These are phyloP conservation scores for Cladosporium cucumerinum DNA, from an alignment of 2,329 filamentous ascomycete species.

Conservation along the genomic window DNA sequence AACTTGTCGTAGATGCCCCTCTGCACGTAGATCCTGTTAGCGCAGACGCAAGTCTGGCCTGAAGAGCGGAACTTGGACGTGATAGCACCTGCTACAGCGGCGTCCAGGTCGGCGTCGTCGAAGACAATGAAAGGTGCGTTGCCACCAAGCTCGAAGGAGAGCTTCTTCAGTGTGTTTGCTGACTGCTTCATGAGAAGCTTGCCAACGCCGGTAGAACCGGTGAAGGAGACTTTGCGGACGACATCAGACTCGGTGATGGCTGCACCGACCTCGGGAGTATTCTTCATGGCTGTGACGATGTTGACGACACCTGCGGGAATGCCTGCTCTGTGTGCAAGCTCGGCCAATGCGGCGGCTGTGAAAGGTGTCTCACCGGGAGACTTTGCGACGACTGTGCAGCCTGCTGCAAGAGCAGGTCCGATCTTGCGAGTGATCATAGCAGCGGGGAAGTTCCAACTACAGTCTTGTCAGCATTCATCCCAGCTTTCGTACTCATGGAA, in stretches of 20 bases:
- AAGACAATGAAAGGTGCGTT: conserved; percentile 98
- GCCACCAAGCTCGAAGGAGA: conserved; percentile 87
- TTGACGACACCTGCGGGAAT: conserved; percentile 90
- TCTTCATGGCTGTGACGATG: conserved; percentile 73
- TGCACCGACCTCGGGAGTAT: conserved; percentile 76
- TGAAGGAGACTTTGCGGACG: conserved; percentile 90
- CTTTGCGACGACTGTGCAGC: conserved; percentile 91
- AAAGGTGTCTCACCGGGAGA: conserved; percentile 90
- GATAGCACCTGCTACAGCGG: conserved; percentile 78
- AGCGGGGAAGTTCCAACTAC: conserved; percentile 68
- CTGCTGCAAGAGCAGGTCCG: conserved; percentile 70
- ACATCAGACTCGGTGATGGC: conserved; percentile 71
- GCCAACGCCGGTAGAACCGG: conserved; percentile 66
- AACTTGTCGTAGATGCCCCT: conserved; percentile 75
- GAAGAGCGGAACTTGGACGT: conserved; percentile 89
- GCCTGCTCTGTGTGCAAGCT: conserved; percentile 80
- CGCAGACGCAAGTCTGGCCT: conserved; percentile 86
- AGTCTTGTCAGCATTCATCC: background rate
- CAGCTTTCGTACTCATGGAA: background rate
- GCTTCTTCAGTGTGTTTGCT: conserved; percentile 76
- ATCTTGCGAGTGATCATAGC: conserved; percentile 50
- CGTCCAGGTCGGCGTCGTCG: conserved; percentile 83
- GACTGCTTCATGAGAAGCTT: conserved; percentile 87
- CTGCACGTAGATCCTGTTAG: conserved; percentile 78
- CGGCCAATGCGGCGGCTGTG: conserved; percentile 80